Evolutionary conservation across 2,329 filamentous ascomycete species (phyloP), one percentile per base, ranked within the genome.

Genomic region (Monascus ruber): DNA sequence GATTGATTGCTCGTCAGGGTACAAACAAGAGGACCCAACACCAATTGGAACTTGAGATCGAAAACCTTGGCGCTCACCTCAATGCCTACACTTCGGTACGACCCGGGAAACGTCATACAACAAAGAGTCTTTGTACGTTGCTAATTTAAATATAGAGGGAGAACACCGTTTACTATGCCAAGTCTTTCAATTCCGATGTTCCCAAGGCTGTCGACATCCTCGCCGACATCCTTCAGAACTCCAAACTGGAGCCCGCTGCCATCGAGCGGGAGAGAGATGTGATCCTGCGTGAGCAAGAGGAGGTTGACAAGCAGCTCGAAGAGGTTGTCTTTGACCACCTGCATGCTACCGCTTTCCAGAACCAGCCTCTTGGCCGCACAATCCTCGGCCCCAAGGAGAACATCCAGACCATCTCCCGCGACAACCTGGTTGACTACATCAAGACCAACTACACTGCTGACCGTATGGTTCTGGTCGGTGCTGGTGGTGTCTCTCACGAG

Each of bases 131-230:
- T 37, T 31, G 31, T 35, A 41, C 28, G 9, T 37, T 41, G 47
- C 54, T 62, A 54, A 60, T 45, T 24, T 37, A n/a, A 41, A 46
- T 47, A 48, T 58, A 85, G 88, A 86, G 91, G 68, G 91, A 98
- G 71, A 96, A 95, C 78, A 98, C 91, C 58, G 91, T 98, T 63
- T 98, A 98, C 79, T 98, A 96, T 69, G 91, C 91, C 70, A 95
- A 96, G 74, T 83, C 89, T 50, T 94, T 98, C 76, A 98, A 98
- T 75, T 80, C 83, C 69, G 89, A 98, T 65, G 87, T 96, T 46
- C 88, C 88, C 58, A 84, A 88, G 66, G 85, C 85, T 62, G 91
- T 98, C 68, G 87, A 98, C 68, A 96, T 98, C 60, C 85, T 98
- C 46, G 84, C 91, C 74, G 91, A 98, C 65, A 98, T 98, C 64